Evolutionary conservation across 345 rosid species (phyloP).

Genomic region (Populus nigra): DNA sequence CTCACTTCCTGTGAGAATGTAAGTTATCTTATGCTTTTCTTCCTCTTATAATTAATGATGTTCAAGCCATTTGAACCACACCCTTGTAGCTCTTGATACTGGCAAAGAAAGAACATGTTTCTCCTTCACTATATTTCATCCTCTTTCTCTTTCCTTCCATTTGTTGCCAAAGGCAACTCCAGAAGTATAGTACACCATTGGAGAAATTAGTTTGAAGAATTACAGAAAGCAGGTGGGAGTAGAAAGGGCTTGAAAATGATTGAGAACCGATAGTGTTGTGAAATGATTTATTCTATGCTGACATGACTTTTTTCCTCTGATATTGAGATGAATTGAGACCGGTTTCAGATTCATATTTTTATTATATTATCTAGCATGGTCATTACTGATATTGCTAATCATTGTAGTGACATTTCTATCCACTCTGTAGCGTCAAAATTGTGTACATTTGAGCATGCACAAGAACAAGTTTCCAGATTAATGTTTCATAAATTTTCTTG

Average conservation of each 20-base stretch:
- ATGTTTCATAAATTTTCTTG: too few species aligned
- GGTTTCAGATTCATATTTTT: not conserved
- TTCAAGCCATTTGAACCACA: not conserved
- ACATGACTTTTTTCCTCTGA: not conserved
- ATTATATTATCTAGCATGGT: not conserved
- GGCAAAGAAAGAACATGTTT: not conserved
- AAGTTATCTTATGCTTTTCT: constrained; percentile 25
- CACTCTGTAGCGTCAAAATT: too few species aligned
- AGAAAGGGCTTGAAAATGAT: not conserved
- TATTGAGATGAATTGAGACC: not conserved
- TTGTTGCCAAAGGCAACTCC: not conserved
- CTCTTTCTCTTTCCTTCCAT: not conserved
- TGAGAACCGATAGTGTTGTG: not conserved
- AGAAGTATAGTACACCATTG: not conserved
- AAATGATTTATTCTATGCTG: not conserved
- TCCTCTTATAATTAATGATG: not conserved
- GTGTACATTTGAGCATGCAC: too few species aligned
- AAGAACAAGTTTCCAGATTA: too few species aligned
- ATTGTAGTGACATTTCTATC: not conserved
- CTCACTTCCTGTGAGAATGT: constrained; percentile 75
- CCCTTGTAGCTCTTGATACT: not conserved
- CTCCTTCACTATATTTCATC: not conserved
- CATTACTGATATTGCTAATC: not conserved
- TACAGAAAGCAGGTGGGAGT: not conserved
- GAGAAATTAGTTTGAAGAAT: not conserved